These are phyloP conservation scores for Phaffomyces thermotolerans DNA, from an alignment of 805 yeast species.

Conservation along the genomic window DNA sequence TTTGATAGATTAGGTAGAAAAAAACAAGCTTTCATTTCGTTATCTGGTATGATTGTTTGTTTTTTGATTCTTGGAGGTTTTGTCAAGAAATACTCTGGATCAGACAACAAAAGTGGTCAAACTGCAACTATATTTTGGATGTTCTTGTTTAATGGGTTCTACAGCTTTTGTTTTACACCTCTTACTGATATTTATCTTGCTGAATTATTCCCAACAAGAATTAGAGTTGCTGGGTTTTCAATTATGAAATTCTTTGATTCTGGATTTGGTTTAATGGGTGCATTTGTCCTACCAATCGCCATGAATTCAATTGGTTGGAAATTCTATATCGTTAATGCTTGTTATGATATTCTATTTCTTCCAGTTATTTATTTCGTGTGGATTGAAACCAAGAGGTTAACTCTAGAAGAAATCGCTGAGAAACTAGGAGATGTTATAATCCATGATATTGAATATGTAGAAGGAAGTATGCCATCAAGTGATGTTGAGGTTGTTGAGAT, in stretches of 20 bases:
- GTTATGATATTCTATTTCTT: constrained; percentile 19
- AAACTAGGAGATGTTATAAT: constrained; percentile 18
- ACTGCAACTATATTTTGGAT: constrained; percentile 14
- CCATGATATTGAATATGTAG: constrained; percentile 4
- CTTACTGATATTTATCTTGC: constrained; percentile 7
- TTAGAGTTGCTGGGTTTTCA: constrained; percentile 1
- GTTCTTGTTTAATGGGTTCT: constrained; percentile 13
- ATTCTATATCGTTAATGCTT: constrained; percentile 20
- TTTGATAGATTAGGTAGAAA: constrained; percentile 10
- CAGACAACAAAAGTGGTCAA: constrained; percentile 8
- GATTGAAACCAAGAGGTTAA: constrained; percentile 25
- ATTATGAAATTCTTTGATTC: constrained; percentile 7
- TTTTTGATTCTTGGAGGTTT: constrained; percentile 10
- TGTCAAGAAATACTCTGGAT: constrained; percentile 4
- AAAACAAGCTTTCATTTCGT: constrained; percentile 4
- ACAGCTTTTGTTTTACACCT: constrained; percentile 11
- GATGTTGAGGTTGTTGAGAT: no score
- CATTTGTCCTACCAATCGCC: constrained; percentile 20
- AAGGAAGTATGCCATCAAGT: no score
- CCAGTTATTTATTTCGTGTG: constrained; percentile 22
- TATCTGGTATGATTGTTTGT: constrained; percentile 9
- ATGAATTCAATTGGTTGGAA: constrained; percentile 23
- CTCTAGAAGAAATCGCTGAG: constrained; percentile 26
- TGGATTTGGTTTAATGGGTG: constrained; percentile 10
- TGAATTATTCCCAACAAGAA: no score